These are phyloP conservation scores for Niebla homalea DNA, from an alignment of 495 filamentous ascomycete genomes.

Conservation along the genomic window DNA sequence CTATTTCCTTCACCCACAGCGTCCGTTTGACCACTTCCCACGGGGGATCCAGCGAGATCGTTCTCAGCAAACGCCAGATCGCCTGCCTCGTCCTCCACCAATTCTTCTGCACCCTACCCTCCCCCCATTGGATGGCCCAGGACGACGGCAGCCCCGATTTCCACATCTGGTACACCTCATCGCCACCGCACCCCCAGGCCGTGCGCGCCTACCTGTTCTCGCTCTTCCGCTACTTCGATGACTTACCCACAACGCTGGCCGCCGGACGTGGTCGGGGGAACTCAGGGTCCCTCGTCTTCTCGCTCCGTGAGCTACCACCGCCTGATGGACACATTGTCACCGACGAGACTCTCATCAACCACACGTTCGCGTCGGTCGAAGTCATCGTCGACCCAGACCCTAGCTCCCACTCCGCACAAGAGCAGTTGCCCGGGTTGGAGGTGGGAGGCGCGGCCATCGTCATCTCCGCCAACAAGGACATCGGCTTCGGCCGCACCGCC, in stretches of 20 bases:
- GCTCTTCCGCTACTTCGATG: not conserved
- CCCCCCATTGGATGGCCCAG: not conserved
- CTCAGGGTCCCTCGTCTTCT: not conserved
- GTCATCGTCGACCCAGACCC: no score
- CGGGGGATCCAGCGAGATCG: not conserved
- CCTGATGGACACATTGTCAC: no score
- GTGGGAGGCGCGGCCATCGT: constrained; percentile 1
- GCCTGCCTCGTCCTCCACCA: not conserved
- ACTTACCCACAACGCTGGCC: not conserved
- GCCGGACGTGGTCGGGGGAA: not conserved
- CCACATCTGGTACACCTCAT: not conserved
- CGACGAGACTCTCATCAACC: no score
- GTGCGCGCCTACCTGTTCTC: not conserved
- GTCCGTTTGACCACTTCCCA: no score
- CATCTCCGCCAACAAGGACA: constrained; percentile 14
- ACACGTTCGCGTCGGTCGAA: no score
- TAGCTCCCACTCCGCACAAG: no score
- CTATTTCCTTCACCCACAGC: not conserved
- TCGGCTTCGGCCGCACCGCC: constrained; percentile 18
- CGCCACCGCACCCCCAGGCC: not conserved
- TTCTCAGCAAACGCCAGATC: not conserved
- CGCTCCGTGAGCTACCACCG: not conserved
- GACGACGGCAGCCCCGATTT: not conserved
- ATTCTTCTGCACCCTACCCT: not conserved
- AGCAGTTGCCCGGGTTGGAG: no score